phyloP scores from a whole-genome alignment of 176 grass and related monocot genomes.

The Avena sativa region DNA sequence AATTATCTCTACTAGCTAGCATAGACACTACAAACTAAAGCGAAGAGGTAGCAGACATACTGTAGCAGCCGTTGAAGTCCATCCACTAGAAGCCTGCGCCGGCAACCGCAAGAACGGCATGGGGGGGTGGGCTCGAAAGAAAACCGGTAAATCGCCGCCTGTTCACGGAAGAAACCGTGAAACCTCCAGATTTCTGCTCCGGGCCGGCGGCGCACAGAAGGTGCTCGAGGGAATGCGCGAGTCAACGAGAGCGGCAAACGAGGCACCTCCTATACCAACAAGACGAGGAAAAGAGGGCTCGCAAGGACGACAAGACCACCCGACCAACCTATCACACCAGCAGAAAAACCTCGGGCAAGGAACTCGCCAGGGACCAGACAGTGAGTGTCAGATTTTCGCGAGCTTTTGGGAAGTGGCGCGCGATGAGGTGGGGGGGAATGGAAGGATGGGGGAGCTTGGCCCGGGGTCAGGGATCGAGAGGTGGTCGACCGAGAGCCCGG shows the following conservation, averaged over 20 bases:
- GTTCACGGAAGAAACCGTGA: neutral
- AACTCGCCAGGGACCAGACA: neutral
- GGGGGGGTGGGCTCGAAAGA: neutral
- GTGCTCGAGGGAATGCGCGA: constrained; percentile 54
- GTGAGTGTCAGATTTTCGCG: neutral
- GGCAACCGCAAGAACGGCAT: constrained; percentile 18
- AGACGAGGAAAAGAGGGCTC: neutral
- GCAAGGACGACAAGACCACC: constrained; percentile 19
- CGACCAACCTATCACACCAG: constrained; percentile 26
- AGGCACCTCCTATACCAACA: neutral
- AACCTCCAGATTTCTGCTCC: neutral
- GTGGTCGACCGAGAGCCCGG: constrained; percentile 1
- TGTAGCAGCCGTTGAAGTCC: constrained; percentile 49
- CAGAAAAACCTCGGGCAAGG: neutral
- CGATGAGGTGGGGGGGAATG: neutral
- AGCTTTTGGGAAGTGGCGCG: neutral
- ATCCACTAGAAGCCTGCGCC: constrained; percentile 26
- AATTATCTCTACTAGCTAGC: neutral
- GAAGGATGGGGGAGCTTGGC: neutral
- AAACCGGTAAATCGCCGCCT: neutral
- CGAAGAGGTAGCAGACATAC: constrained; percentile 16
- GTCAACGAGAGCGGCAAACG: constrained; percentile 6
- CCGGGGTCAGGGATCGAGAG: neutral
- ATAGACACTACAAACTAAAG: neutral
- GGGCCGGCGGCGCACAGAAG: neutral